Conservation (phyloP, 179 eudicot species). For the Amaranthus tricolor region DNA sequence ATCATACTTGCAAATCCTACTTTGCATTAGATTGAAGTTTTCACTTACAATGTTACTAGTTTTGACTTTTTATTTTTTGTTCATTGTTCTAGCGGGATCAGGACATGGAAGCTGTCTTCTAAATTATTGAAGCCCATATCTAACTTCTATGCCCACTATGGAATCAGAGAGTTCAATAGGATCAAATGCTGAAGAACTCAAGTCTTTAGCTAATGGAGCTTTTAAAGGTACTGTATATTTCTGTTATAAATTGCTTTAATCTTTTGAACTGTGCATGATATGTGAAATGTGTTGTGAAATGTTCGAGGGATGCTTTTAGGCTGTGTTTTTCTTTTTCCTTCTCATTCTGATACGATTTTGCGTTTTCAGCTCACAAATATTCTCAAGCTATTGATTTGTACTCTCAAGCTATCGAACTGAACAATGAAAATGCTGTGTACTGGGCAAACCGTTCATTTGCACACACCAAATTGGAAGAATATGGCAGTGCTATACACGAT, state of each 20-base stretch:
- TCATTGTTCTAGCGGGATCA: conserved; percentile 21
- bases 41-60: neutral
- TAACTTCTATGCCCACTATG: conserved; percentile 47
- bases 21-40: neutral
- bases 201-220: conserved; percentile 79
- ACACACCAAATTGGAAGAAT: conserved; percentile 87
- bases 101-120: conserved; percentile 24
- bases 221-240: conserved; percentile 60
- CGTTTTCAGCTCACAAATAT: conserved; percentile 64
- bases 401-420: conserved; percentile 75
- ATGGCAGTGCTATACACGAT: conserved; percentile 92
- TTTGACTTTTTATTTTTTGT: conserved; percentile 14
- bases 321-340: neutral
- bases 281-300: neutral
- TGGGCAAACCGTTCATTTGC: conserved; percentile 99
- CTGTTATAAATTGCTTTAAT: neutral
- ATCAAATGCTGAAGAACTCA: conserved; percentile 70
- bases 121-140: conserved; percentile 13
- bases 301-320: neutral
- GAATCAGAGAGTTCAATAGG: conserved; percentile 48
- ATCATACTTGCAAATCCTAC: neutral
- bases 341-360: conserved; percentile 2
- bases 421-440: conserved; percentile 72
- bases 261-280: neutral
- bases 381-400: conserved; percentile 87